These are phyloP conservation scores for Hymenoscyphus fructigenus DNA, from an alignment of 2,329 filamentous ascomycete genomes.

Conservation along the genomic window DNA sequence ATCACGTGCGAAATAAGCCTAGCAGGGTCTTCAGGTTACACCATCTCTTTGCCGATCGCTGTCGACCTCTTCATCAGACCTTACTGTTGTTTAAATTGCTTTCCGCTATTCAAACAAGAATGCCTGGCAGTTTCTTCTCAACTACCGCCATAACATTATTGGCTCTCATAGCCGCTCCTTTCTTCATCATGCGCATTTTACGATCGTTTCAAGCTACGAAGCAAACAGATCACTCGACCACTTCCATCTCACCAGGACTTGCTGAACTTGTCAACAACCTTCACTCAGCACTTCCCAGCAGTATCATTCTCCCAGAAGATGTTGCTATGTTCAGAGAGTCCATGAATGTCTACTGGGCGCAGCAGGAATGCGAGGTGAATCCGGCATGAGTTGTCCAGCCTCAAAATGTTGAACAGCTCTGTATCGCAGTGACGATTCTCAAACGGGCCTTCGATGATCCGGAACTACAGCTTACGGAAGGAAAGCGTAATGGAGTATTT, in stretches of 20 bases:
- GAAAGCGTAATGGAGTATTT: conserved; percentile 39
- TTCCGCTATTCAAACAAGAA: no score
- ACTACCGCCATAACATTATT: not conserved
- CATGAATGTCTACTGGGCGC: not conserved
- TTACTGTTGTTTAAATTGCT: no score
- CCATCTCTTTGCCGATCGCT: no score
- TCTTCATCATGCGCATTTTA: not conserved
- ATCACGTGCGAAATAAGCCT: no score
- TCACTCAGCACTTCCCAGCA: not conserved
- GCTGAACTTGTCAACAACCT: not conserved
- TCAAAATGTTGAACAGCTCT: not conserved
- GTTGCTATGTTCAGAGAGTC: not conserved
- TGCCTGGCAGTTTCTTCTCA: not conserved
- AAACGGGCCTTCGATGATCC: not conserved
- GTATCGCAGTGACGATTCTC: not conserved
- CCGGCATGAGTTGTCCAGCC: not conserved
- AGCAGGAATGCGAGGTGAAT: not conserved
- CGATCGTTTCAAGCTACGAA: not conserved
- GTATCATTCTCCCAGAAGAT: not conserved
- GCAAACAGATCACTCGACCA: not conserved
- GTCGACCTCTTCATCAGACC: no score
- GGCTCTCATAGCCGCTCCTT: not conserved
- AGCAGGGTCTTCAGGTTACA: no score
- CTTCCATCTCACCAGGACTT: not conserved
- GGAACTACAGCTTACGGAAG: not conserved